Evolutionary conservation across 805 yeast species (phyloP), one percentile per base, ranked within the genome.

Genomic region (Starmerella apicola): DNA sequence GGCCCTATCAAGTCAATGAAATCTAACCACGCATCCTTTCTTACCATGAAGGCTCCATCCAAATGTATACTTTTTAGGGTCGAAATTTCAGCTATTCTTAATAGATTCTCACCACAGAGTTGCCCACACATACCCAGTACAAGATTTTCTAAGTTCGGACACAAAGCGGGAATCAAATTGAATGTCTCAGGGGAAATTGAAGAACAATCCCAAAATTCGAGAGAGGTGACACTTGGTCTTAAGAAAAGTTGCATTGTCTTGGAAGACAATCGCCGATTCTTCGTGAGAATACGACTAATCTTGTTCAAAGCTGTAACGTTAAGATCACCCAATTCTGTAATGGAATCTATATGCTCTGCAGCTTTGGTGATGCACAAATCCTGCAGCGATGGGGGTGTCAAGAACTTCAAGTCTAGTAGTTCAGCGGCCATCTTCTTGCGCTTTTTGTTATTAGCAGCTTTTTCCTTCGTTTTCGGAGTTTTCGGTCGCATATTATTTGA

Each of bases 171-270:
- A 28, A 91, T 73, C 47, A 74, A 67, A 50, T 72, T 70, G 45
- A 78, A 68, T 0, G 91, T 71, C 44, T 72, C 78, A 30, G 70
- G 67, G 19, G 74, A 72, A 15, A 91, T 66, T 36, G 74, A 76
- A 0, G 95, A 84, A 57, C 99, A 91, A 60, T 91, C 99, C 85
- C 94, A 83, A 46, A 91, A 75, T 46, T 81, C 81, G 22, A 91
- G 60, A 3, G 61, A 57, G 40, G 60, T 70, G 36, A 75, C 56
- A 13, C 69, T 66, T 0, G 83, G 70, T 34, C 75, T 74, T 38
- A 91, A 61, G 54, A 91, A 88, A 35, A 91, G 64, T 34, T 76
- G 63, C 55, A 86, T 58, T 0, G 96, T 85, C 15, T 70, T 63
- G 46, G 79, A 76, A 52, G 78, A 73, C 35, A 91, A 63, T 0